A percentile compares a stretch with the other conserved stretches of the same genome.
These are phyloP conservation scores for Chaetomium strumarium DNA, from an alignment of 2,329 filamentous ascomycete genomes.

Conservation along the genomic window DNA sequence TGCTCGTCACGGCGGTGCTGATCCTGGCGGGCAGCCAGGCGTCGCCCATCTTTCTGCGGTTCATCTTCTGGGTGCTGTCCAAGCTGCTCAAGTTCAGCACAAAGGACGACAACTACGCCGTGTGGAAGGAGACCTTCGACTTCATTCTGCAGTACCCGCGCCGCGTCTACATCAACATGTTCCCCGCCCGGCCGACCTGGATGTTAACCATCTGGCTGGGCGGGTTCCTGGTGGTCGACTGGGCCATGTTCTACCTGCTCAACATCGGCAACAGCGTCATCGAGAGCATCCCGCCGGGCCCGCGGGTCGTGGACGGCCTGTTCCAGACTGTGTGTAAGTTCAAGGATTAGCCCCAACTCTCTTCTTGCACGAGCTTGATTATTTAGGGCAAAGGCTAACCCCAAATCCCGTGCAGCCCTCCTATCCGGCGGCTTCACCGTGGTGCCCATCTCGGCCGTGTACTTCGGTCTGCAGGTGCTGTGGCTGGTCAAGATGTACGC, in stretches of 20 bases:
- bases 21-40: slow-evolving; percentile 62
- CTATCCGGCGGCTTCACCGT: slow-evolving; percentile 62
- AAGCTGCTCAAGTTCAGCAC: slow-evolving; percentile 37
- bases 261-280: slow-evolving; percentile 57
- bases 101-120: slow-evolving; percentile 30
- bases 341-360: too few species aligned
- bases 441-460: slow-evolving; percentile 50
- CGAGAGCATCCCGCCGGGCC: slow-evolving; percentile 45
- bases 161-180: slow-evolving; percentile 47
- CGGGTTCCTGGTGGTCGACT: slow-evolving; percentile 56
- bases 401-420: slow-evolving; percentile 48
- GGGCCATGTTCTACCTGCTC: slow-evolving; percentile 59
- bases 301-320: slow-evolving; percentile 56
- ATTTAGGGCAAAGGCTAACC: not conserved
- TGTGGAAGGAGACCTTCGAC: slow-evolving; percentile 44
- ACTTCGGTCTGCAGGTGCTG: slow-evolving; percentile 53
- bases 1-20: slow-evolving; percentile 49
- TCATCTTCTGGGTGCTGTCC: slow-evolving; percentile 50
- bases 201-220: slow-evolving; percentile 59
- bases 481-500: slow-evolving; percentile 64
- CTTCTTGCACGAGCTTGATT: not conserved
- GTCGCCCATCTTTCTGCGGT: slow-evolving; percentile 57
- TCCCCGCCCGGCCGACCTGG: slow-evolving; percentile 30
- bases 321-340: slow-evolving; percentile 55
- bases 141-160: slow-evolving; percentile 53